Percentiles rank a stretch among this genome's conserved stretches.
Conservation (phyloP, 805 yeast genomes). For the Candida montana region DNA sequence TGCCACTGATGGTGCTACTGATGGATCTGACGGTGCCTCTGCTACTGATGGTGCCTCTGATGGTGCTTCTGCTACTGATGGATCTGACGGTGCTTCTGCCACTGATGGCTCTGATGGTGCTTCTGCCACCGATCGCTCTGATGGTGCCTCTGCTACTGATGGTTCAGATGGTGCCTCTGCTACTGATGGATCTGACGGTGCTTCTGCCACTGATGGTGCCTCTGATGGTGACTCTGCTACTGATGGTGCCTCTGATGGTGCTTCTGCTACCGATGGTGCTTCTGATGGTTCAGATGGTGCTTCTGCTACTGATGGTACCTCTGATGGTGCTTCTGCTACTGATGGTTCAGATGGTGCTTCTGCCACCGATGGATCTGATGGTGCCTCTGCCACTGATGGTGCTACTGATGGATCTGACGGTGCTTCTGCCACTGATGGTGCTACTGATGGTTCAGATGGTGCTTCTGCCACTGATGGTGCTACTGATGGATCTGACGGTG, state of each 20-base stretch:
- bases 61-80: neutral
- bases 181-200: neutral
- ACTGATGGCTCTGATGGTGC: neutral
- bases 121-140: neutral
- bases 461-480: neutral
- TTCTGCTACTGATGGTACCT: neutral
- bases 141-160: neutral
- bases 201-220: neutral
- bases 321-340: neutral
- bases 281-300: neutral
- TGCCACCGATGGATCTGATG: neutral
- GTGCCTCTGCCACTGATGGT: neutral
- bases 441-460: neutral
- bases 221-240: neutral
- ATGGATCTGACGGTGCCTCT: neutral
- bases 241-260: neutral
- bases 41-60: too few species aligned
- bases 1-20: neutral
- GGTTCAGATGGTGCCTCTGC: neutral
- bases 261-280: conserved; percentile 2
- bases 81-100: neutral
- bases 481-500: neutral
- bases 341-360: neutral
- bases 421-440: neutral
- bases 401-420: neutral